A percentile compares a stretch with the other conserved stretches of the same genome.
These are phyloP conservation scores for Aspergillus jensenii DNA, from an alignment of 2,329 filamentous ascomycete genomes.

Conservation along the genomic window DNA sequence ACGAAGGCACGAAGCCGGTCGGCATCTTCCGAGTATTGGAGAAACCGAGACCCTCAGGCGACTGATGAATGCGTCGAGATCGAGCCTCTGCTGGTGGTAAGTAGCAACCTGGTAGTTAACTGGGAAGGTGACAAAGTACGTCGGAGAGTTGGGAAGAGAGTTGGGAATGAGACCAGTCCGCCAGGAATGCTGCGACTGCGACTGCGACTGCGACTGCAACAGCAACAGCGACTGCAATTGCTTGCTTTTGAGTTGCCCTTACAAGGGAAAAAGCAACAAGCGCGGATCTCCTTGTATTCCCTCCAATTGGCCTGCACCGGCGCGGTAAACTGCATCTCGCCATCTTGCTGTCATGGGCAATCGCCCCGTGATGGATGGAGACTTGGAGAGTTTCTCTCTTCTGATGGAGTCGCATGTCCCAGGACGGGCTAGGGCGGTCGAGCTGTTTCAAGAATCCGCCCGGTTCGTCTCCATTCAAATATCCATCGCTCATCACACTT, in stretches of 20 bases:
- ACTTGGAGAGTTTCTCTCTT: too few relatives aligned
- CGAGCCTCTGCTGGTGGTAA: background rate
- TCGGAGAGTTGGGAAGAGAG: background rate
- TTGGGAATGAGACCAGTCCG: background rate
- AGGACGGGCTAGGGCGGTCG: too few relatives aligned
- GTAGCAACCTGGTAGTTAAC: background rate
- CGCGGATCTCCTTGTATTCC: background rate
- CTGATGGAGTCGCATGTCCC: too few relatives aligned
- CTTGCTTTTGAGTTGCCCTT: background rate
- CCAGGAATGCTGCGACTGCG: background rate
- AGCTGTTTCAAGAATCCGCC: too few relatives aligned
- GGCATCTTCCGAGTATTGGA: conserved; percentile 9
- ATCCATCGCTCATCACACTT: too few relatives aligned
- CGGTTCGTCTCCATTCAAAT: too few relatives aligned
- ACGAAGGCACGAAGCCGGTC: background rate
- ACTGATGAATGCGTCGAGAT: background rate
- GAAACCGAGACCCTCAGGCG: background rate
- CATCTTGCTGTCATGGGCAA: background rate
- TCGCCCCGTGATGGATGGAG: background rate
- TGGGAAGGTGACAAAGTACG: conserved; percentile 1
- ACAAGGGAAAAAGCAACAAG: background rate
- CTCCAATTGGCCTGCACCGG: background rate
- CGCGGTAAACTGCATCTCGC: background rate
- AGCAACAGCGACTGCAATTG: background rate
- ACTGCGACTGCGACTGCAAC: too few relatives aligned